Base-by-base conservation (phyloP, 2,329 filamentous ascomycete species). In the Diaporthe sp. region DNA sequence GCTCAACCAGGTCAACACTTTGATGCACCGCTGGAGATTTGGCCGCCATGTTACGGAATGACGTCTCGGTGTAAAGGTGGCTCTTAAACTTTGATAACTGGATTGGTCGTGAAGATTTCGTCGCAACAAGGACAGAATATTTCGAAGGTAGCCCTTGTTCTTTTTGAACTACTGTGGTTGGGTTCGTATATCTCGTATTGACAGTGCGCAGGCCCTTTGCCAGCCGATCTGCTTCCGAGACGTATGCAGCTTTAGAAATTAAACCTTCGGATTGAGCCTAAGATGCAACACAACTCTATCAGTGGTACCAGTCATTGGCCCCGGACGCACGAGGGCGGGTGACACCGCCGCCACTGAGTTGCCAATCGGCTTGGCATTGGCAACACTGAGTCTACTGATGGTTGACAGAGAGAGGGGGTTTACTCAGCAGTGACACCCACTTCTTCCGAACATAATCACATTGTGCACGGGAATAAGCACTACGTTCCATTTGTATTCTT, bases 311-410 rank as follows among this genome's bases (percentile, higher is more conserved):
- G 6, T 52, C 0, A 67, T 67, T 67, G 64, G 64, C 9, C 64
- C 30, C 7, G 7, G 8, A 19, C 4, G n/a, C 30, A 28, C 25
- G 45, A 25, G 22, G n/a, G 13, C 60, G 64, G 64, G 45, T 67
- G 7, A 0, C 42, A 50, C n/a, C 52, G 61, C 45, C 50, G 42
- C 30, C 13, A 17, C 45, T 38, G 45, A 38, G 30, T 38, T 67
- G 45, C 64, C 33, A 17, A 38, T 12, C 25, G n/a, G 45, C 64
- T 67, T 67, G 64, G 64, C 64, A 30, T 38, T n/a, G 45, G 33
- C 52, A 22, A 28, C 17, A 38, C 22, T 19, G 19, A 38, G 25
- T 19, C 19, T 25, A 9, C 13, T 38, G 45, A 64, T 33, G 8
- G 45, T 9, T 52, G 22, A 10, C n/a, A 12, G 35, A 50, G 58